phyloP scores from a whole-genome alignment of 2,329 filamentous ascomycete genomes.

The Stromatinia cepivora region DNA sequence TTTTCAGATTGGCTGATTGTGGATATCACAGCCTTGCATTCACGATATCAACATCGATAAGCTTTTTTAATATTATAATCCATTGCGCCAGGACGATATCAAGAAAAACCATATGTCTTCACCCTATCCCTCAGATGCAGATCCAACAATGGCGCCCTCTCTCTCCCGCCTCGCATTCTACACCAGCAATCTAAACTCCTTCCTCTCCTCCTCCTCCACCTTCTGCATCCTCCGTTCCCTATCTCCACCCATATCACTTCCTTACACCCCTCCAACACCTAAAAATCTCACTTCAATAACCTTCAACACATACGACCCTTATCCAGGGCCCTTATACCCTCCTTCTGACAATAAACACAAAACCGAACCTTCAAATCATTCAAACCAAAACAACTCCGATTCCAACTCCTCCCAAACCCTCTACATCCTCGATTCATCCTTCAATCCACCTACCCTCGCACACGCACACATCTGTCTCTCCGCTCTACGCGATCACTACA shows the following conservation, averaged over 20 bases:
- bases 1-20: not conserved
- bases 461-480: constrained; percentile 58
- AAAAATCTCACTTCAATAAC: constrained; percentile 4
- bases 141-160: not conserved
- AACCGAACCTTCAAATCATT: not conserved
- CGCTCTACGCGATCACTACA: constrained; percentile 40
- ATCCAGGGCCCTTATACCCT: not conserved
- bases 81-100: not conserved
- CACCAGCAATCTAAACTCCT: constrained; percentile 32
- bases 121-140: not conserved
- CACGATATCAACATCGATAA: not conserved
- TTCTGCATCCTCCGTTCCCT: constrained; percentile 38
- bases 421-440: constrained; percentile 65
- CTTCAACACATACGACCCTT: not conserved
- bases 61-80: not conserved
- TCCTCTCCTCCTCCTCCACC: constrained; percentile 32
- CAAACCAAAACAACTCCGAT: constrained; percentile 4
- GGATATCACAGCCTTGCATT: not conserved
- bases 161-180: constrained; percentile 22
- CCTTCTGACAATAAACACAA: not conserved
- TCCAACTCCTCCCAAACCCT: constrained; percentile 43
- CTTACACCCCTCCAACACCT: constrained; percentile 46
- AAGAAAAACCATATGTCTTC: not conserved
- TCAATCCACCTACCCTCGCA: constrained; percentile 66
- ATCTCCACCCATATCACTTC: constrained; percentile 17